Percentiles rank a stretch among this genome's conserved stretches.
These are phyloP conservation scores for Fusarium pilosicola DNA, from an alignment of 2,329 filamentous ascomycete genomes.

Conservation along the genomic window DNA sequence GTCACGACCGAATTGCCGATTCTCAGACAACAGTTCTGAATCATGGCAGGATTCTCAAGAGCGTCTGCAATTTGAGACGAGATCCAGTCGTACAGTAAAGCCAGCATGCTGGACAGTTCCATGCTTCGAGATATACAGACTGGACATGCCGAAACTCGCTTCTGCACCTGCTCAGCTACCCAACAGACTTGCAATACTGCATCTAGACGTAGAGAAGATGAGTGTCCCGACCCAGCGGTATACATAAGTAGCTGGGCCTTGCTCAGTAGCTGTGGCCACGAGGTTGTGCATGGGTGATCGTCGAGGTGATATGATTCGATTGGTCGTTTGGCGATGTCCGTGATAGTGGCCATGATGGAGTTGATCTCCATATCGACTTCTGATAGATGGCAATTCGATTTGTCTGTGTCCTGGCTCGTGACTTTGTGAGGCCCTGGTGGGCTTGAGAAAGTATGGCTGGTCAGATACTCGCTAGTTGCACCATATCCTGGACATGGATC, in stretches of 20 bases:
- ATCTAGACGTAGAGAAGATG: background rate
- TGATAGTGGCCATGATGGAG: background rate
- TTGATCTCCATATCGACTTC: background rate
- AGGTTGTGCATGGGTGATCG: background rate
- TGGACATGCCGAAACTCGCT: background rate
- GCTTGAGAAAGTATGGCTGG: too few species aligned
- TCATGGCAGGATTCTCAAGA: background rate
- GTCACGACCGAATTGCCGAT: background rate
- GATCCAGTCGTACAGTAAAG: background rate
- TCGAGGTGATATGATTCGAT: background rate
- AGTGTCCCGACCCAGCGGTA: rapidly evolving
- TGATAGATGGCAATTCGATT: rapidly evolving
- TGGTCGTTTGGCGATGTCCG: background rate
- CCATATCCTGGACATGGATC: background rate
- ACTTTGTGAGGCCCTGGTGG: rapidly evolving
- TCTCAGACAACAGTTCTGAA: background rate
- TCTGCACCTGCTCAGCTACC: background rate
- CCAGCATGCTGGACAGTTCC: background rate
- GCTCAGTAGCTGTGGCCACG: background rate
- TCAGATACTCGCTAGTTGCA: rapidly evolving
- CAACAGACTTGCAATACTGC: background rate
- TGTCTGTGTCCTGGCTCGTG: rapidly evolving
- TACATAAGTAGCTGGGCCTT: background rate
- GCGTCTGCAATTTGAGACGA: background rate
- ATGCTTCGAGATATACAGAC: background rate